Evolutionary conservation across 169 alveolate genomes (phyloP).

Genomic region (Perkinsus marinus): DNA sequence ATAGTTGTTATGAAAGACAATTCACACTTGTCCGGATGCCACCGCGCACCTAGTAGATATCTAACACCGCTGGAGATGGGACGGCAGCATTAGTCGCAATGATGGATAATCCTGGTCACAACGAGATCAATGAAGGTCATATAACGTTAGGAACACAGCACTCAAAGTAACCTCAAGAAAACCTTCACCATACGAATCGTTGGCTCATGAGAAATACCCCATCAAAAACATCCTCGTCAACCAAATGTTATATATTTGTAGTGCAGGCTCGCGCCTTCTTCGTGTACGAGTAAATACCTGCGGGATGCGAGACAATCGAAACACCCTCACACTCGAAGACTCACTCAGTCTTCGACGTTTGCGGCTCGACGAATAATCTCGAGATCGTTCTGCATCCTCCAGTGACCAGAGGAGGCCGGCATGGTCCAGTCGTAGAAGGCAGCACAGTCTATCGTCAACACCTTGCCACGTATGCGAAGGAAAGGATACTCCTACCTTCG

Average conservation of each 20-base stretch:
- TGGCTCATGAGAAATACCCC: background rate
- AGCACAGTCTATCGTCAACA: background rate
- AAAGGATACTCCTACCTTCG: background rate
- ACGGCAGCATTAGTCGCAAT: no score
- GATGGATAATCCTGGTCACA: no score
- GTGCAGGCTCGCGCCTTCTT: background rate
- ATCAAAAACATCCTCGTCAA: background rate
- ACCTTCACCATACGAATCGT: background rate
- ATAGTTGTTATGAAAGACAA: no score
- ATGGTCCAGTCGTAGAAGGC: background rate
- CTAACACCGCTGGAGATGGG: no score
- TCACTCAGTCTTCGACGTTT: background rate
- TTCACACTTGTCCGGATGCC: no score
- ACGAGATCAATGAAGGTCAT: no score
- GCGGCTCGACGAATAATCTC: background rate
- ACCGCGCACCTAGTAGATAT: no score
- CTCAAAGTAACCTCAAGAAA: no score
- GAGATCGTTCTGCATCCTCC: background rate
- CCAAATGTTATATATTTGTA: background rate
- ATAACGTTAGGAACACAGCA: no score
- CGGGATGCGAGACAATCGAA: background rate
- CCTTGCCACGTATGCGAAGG: background rate
- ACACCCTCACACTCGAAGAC: background rate
- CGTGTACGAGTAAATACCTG: background rate
- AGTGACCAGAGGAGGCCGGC: background rate